Evolutionary conservation across 108 stramenopile species (phyloP), one percentile per base, ranked within the genome.

Genomic region (Aurantiochytrium sp.): DNA sequence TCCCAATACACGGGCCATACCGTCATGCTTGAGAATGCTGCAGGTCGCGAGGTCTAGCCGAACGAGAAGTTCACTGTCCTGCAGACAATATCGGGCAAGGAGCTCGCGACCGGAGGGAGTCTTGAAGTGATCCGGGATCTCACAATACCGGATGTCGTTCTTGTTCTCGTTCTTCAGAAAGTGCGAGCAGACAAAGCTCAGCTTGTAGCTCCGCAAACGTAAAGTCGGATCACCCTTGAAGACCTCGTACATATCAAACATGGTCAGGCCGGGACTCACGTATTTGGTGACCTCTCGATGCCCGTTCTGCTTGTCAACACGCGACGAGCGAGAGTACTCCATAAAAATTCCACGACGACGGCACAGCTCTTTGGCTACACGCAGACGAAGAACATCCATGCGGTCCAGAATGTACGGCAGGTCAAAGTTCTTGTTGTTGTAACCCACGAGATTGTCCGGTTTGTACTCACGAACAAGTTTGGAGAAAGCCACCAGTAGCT

Each of bases 351-450:
- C 42, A 37, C 0, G 6, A 4, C 69, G 37, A 4, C 69, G 6
- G 4, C 15, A 24, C 5, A 73, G 21, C 69, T 73, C 69, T 45
- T 37, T 73, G 22, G 41, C 37, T 4, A 22, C 52, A 24, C 24
- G 17, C 4, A 73, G 52, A 12, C 15, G 8, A 4, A 73, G 42
- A 10, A 42, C 41, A 12, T 73, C 42, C 69, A 73, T 73, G n/a
- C 69, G 69, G 8, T 45, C 22, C 8, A 73, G 69, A 73, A 73
- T 73, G 36, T 73, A 73, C 5, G 69, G 69, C 69, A 73, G 52
- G 21, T 73, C 69, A 45, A 73, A 73, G 37, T 12, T n/a, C 10
- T 73, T 45, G 17, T 4, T 21, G 22, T 73, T 73, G 69, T 73
- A 73, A 12, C 69, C 69, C 5, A 73, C 42, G 15, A 73, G 4